Percentiles rank a stretch among this genome's conserved stretches.
phyloP scores from a whole-genome alignment of 2,329 filamentous ascomycete genomes.

The Clonostachys sp. region DNA sequence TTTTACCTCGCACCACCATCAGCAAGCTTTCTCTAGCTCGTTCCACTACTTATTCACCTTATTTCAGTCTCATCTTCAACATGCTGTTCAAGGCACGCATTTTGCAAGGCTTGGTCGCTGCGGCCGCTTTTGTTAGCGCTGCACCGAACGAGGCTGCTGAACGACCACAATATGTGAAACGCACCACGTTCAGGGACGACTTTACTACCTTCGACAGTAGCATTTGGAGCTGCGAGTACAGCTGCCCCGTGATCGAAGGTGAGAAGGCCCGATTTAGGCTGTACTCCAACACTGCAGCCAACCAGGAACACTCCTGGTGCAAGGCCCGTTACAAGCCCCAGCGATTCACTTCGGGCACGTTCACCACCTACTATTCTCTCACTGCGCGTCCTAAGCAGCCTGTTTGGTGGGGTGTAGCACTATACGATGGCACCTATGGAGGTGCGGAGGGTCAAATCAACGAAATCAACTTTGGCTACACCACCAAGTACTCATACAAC shows the following conservation, averaged over 20 bases:
- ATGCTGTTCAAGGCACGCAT: no score
- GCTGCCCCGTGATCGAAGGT: constrained; percentile 8
- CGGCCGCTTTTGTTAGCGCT: no score
- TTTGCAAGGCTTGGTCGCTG: no score
- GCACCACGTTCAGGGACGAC: constrained; percentile 6
- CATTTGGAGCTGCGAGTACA: constrained; percentile 8
- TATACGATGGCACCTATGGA: constrained; percentile 6
- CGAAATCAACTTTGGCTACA: constrained; percentile 13
- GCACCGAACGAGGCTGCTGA: no score
- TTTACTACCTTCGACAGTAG: constrained; percentile 5
- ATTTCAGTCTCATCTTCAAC: no score
- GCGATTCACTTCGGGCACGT: constrained; percentile 8
- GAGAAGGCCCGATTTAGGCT: constrained; percentile 8
- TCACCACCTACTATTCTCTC: constrained; percentile 7
- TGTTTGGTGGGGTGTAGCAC: constrained; percentile 11
- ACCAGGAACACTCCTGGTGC: constrained; percentile 9
- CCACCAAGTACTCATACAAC: constrained; percentile 4
- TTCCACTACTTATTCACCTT: no score
- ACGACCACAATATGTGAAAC: background rate
- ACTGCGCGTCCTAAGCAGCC: constrained; percentile 3
- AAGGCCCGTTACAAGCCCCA: constrained; percentile 7
- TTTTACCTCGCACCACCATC: no score
- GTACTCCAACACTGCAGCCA: constrained; percentile 1
- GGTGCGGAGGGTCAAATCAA: constrained; percentile 4
- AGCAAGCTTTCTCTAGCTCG: no score